Base-by-base conservation (phyloP, 2,329 filamentous ascomycete genomes). In the Trichoderma polysporum region DNA sequence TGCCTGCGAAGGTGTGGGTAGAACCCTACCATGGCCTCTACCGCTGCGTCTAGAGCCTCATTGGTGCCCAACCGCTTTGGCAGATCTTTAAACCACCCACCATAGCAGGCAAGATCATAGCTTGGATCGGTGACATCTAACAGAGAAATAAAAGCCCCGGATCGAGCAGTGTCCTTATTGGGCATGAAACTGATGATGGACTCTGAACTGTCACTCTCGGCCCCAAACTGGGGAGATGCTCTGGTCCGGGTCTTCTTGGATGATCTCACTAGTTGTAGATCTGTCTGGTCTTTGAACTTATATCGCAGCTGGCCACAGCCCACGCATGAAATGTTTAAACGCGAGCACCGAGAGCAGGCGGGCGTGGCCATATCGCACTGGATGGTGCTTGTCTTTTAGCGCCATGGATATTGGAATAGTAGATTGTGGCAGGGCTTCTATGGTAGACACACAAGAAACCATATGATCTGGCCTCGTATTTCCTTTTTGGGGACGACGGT, bases 291-390 rank as follows among this genome's bases (percentile, higher is more conserved):
- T 68, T 82, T 80, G 73, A 85, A 85, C 73, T 83, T 84, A 75
- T 77, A 85, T 53, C 83, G 77, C 64, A 79, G 76, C 71, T 81
- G 75, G 3, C 83, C 83, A 3, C 78, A 78, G 10, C 83, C 83
- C 29, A 82, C 68, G 65, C 83, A 85, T 2, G 72, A 70, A 2
- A 85, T 79, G 7, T 76, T 73, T 4, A 84, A 73, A 33, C 83
- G 81, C 17, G 76, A 69, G 66, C 83, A 85, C 75, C 83, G 76
- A 1, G 80, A 76, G 61, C 83, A 85, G 4, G 76, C 68, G 0
- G 82, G 81, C 54, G 76, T 76, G 50, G 71, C 76, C 69, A 82
- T 78, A 66, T 85, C 82, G 66, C 83, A 85, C 83, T 85, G 49
- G 63, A 62, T 3, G 27, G 29, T 39, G 37, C 31, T 56, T 10